phyloP scores from a whole-genome alignment of 2,329 filamentous ascomycete genomes.

The Fusarium longipes region DNA sequence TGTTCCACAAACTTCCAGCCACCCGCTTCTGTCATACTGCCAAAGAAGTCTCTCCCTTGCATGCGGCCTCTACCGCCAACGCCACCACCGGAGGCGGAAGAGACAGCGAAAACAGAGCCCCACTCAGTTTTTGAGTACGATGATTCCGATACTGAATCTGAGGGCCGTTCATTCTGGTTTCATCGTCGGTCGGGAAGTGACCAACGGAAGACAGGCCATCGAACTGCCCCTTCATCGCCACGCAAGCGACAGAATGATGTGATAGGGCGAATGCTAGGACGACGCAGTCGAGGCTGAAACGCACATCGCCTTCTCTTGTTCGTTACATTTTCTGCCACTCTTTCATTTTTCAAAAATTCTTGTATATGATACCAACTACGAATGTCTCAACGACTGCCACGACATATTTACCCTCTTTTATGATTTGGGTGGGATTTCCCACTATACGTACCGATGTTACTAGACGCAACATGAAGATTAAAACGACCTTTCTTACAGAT shows the following conservation, averaged over 20 bases:
- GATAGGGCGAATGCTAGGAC: conserved; percentile 54
- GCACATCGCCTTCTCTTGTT: neutral
- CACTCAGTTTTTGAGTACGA: conserved; percentile 64
- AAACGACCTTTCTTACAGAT: conserved; percentile 15
- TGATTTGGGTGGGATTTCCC: conserved; percentile 12
- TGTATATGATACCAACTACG: conserved; percentile 39
- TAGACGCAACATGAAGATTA: conserved; percentile 29
- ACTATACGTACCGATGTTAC: conserved; percentile 26
- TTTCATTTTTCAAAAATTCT: conserved; percentile 2
- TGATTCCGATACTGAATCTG: conserved; percentile 56
- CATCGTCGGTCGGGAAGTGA: conserved; percentile 54
- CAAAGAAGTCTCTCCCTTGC: conserved; percentile 47
- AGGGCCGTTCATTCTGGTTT: conserved; percentile 57
- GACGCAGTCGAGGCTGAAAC: conserved; percentile 45
- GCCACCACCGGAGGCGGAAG: conserved; percentile 35
- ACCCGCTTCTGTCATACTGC: conserved; percentile 33
- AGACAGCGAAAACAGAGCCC: conserved; percentile 28
- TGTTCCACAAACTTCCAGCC: conserved; percentile 31
- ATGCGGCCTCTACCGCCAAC: conserved; percentile 42
- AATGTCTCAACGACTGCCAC: conserved; percentile 38
- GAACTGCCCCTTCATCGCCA: conserved; percentile 43
- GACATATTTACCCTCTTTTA: conserved; percentile 15
- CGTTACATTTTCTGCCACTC: neutral
- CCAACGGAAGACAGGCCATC: conserved; percentile 38
- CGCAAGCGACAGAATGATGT: conserved; percentile 51